phyloP scores from a whole-genome alignment of 2,329 filamentous ascomycete species.

The Fusarium cyanostomum region DNA sequence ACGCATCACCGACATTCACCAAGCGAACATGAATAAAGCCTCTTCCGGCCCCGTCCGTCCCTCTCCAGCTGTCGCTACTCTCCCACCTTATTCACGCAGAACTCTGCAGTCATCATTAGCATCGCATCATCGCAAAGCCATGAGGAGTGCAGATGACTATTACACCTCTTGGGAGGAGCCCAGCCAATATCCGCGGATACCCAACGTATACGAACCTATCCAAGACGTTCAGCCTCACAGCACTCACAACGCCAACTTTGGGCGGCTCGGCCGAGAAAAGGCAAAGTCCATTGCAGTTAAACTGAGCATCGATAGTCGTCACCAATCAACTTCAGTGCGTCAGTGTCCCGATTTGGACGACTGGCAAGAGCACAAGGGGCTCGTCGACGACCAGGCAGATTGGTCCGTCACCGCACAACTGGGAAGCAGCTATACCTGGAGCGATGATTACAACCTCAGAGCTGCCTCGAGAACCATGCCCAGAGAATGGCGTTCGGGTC shows the following conservation, averaged over 20 bases:
- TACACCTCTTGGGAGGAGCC: constrained; percentile 30
- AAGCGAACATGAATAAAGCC: constrained; percentile 11
- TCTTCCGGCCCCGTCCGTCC: background rate
- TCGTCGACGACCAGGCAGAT: constrained; percentile 15
- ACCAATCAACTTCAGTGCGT: constrained; percentile 4
- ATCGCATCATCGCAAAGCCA: constrained; percentile 15
- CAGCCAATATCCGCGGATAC: constrained; percentile 33
- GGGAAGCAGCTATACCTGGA: constrained; percentile 18
- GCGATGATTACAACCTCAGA: constrained; percentile 1
- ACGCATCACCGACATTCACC: background rate
- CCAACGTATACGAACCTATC: constrained; percentile 39
- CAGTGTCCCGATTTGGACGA: background rate
- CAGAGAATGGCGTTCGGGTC: constrained; percentile 1
- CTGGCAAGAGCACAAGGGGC: background rate
- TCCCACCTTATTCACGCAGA: background rate
- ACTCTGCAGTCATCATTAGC: constrained; percentile 20
- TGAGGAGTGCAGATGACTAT: constrained; percentile 22
- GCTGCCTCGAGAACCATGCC: background rate
- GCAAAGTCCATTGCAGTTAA: background rate
- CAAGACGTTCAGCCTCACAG: constrained; percentile 1
- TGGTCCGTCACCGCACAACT: constrained; percentile 20
- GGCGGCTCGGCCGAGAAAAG: constrained; percentile 14
- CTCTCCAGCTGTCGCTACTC: background rate
- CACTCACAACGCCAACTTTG: constrained; percentile 11
- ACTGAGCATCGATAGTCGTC: background rate